Percentiles rank a stretch among this genome's conserved stretches.
phyloP scores from a whole-genome alignment of 108 stramenopile species.

The Asterionellopsis glacialis region DNA sequence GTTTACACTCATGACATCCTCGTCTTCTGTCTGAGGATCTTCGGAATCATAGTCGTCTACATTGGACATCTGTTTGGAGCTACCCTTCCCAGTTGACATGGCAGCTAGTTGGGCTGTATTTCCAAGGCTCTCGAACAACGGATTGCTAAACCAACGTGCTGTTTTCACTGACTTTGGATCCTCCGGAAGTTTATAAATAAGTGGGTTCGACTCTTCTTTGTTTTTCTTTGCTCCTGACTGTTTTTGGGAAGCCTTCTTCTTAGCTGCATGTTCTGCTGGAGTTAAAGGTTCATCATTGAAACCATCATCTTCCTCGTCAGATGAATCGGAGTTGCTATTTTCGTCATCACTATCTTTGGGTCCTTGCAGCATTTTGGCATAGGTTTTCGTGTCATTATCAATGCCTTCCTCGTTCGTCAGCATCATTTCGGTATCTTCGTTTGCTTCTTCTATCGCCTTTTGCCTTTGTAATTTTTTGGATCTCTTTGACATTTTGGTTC shows the following conservation, averaged over 20 bases:
- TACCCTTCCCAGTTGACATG: conserved; percentile 17
- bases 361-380: conserved; percentile 72
- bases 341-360: conserved; percentile 56
- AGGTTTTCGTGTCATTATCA: conserved; percentile 60
- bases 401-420: conserved; percentile 45
- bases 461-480: conserved; percentile 71
- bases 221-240: conserved; percentile 17
- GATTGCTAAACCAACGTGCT: conserved; percentile 92
- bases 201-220: conserved; percentile 47
- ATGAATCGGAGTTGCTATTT: conserved; percentile 31
- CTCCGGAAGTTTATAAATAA: conserved; percentile 61
- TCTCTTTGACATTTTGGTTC: conserved; percentile 78
- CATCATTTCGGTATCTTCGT: conserved; percentile 82
- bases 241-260: conserved; percentile 12
- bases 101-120: conserved; percentile 55
- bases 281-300: conserved; percentile 50
- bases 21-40: conserved; percentile 16
- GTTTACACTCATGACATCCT: conserved; percentile 21
- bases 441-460: conserved; percentile 76
- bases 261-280: conserved; percentile 42
- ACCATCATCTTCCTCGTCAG: conserved; percentile 54
- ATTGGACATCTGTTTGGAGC: neutral
- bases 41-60: conserved; percentile 16
- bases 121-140: conserved; percentile 85
- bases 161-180: conserved; percentile 80